Evolutionary conservation across 306 rosid species (phyloP), one percentile per base, ranked within the genome.

Genomic region (Trichosanthes truncata): DNA sequence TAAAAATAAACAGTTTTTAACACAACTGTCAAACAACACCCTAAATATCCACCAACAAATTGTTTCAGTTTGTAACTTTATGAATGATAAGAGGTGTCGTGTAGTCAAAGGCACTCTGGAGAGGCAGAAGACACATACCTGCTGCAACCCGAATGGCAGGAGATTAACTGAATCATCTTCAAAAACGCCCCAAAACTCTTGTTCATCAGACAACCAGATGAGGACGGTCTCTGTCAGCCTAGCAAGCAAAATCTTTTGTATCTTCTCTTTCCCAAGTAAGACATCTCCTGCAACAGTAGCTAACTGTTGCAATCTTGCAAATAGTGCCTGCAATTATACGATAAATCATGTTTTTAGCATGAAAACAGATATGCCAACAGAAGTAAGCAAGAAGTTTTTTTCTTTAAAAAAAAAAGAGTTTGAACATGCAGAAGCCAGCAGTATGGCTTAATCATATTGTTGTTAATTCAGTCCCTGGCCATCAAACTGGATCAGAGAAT

Each of bases 281-380:
- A 95, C 99, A 85, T 95, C 98, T 71, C 97, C 98, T 9, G 99
- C 99, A 80, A 95, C 93, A 80, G 88, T 90, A 60, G 99, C 93
- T 80, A 95, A 85, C 77, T 95, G 98, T 89, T 91, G 99, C 61
- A 95, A 86, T 83, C 87, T 95, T 82, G 93, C 83, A 89, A 95
- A 95, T 74, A 95, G 89, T 55, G 99, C 97, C 99, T 95, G 90
- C 86, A 84, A 76, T 61, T 73, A 82, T 25, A 80, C 77, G 76
- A 75, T 9, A 81, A 75, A 38, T 62, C 82, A 76, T 68, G 76
- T 79, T 73, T 79, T 15, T 74, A 74, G 61, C 57, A 73, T 48
- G 21, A 15, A 15, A 23, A 72, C 76, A 40, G 69, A 52, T 72
- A 71, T 62, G 29, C 45, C 12, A 40, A 38, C 14, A n/a, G 8